Evolutionary conservation across 495 filamentous ascomycete species (phyloP).

Genomic region (Hyaloscypha variabilis): DNA sequence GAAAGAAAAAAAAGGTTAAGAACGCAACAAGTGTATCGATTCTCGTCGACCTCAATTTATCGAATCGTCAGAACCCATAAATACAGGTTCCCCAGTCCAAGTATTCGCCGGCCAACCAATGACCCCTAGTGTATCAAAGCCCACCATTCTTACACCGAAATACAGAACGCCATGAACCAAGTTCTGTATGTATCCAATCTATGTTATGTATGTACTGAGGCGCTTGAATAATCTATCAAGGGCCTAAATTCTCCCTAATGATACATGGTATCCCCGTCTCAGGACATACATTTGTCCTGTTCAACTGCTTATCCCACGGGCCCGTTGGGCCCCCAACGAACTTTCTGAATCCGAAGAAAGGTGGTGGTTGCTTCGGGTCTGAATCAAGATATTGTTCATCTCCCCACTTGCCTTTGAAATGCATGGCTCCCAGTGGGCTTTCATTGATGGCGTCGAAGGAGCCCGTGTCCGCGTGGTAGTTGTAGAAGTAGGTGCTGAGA

Average conservation of each 20-base stretch:
- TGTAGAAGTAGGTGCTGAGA: constrained; percentile 55
- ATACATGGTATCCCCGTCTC: constrained; percentile 32
- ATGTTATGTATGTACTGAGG: background rate
- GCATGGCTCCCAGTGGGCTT: constrained; percentile 81
- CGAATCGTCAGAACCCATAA: constrained; percentile 1
- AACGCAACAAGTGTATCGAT: background rate
- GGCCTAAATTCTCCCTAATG: constrained; percentile 24
- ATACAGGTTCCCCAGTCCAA: constrained; percentile 8
- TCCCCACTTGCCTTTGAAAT: constrained; percentile 87
- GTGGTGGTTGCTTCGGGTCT: constrained; percentile 69
- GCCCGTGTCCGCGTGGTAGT: constrained; percentile 22
- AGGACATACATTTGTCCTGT: constrained; percentile 30
- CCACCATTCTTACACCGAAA: background rate
- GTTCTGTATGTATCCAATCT: background rate
- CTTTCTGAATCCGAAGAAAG: constrained; percentile 83
- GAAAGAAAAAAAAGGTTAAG: too few species aligned
- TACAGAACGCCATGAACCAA: background rate
- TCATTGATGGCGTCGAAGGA: constrained; percentile 56
- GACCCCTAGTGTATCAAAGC: background rate
- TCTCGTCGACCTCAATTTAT: constrained; percentile 1
- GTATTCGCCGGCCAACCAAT: background rate
- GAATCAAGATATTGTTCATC: constrained; percentile 82
- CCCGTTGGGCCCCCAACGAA: constrained; percentile 88
- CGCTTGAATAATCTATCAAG: background rate
- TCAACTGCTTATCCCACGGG: constrained; percentile 71